Evolutionary conservation across 1,139 yeast genomes (phyloP).

Genomic region (Magnusiomyces ingens): DNA sequence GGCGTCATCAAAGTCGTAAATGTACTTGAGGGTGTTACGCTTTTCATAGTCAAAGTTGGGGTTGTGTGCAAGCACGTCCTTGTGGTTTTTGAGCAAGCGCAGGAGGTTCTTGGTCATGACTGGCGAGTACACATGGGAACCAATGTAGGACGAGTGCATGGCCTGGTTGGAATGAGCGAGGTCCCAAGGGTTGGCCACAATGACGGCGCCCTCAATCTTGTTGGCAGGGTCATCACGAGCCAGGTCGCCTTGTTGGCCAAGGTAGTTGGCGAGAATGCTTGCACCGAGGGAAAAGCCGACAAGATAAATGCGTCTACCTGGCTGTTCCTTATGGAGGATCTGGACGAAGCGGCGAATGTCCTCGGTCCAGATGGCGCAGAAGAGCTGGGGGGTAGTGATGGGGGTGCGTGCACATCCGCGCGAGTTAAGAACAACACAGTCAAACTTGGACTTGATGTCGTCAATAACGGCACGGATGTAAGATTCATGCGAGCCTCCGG

Average conservation of each 20-base stretch:
- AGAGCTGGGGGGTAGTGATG: constrained; percentile 66
- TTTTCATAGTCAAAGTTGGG: constrained; percentile 32
- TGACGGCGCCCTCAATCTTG: constrained; percentile 56
- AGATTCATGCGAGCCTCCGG: constrained; percentile 89
- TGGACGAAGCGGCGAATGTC: constrained; percentile 60
- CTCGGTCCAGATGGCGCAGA: constrained; percentile 66
- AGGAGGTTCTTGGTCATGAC: constrained; percentile 60
- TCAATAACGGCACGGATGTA: constrained; percentile 55
- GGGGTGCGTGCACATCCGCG: constrained; percentile 86
- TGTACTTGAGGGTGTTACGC: constrained; percentile 32
- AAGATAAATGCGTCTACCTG: constrained; percentile 57
- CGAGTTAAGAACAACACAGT: constrained; percentile 67
- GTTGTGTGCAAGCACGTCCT: constrained; percentile 43
- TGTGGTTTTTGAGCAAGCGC: constrained; percentile 57
- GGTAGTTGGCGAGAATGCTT: constrained; percentile 64
- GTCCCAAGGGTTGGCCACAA: constrained; percentile 84
- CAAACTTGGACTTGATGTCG: constrained; percentile 37
- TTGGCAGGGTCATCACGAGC: constrained; percentile 29
- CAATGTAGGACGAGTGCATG: constrained; percentile 50
- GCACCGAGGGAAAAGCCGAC: constrained; percentile 91
- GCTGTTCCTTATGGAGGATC: constrained; percentile 48
- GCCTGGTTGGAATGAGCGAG: constrained; percentile 50
- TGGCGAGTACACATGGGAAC: constrained; percentile 56
- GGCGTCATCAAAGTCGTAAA: constrained; percentile 59
- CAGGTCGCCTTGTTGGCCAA: constrained; percentile 60